Evolutionary conservation across 257 asterid genomes (phyloP), one percentile per base, ranked within the genome.

Genomic region (Lantana camara): DNA sequence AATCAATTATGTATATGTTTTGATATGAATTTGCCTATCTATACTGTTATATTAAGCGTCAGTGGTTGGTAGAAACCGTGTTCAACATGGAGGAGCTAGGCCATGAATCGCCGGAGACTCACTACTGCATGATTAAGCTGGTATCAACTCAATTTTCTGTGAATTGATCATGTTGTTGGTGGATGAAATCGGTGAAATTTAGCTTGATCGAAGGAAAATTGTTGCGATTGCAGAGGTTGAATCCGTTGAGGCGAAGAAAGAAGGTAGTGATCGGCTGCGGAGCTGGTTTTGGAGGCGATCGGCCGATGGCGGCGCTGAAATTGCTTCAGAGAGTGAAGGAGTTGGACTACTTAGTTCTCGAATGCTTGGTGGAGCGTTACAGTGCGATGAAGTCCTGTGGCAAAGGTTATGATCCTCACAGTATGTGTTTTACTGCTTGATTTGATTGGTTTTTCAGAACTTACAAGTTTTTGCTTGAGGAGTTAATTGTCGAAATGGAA

Each of bases 261-360:
- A 90, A 85, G 78, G 89, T 88, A 24, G 77, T 59, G 4, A 76
- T 94, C 34, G 99, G 99, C 59, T 94, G 97, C 75, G 99, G 99
- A 58, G 99, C 99, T 73, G 99, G 99, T 40, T 94, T 94, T 32
- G 87, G 96, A 57, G 99, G 99, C 40, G 99, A 94, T 74, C 81
- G 99, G 44, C 95, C 97, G 47, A 32, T 74, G 37, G 97, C 99
- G 37, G 97, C 99, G 15, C 68, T 94, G 52, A 94, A 88, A 76
- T 72, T 94, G 80, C 93, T 94, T 66, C 85, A 76, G 55, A 83
- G 93, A 75, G 97, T 88, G 62, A 65, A 78, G 42, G 85, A 88
- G 54, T 81, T 90, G 47, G 89, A 94, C 70, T 94, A 94, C 76
- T 66, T 90, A 45, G 95, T 90, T 47, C 95, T 94, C 57, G 99